phyloP scores from a whole-genome alignment of 2,329 filamentous ascomycete species.

The Ophiocordyceps camponoti-floridani region DNA sequence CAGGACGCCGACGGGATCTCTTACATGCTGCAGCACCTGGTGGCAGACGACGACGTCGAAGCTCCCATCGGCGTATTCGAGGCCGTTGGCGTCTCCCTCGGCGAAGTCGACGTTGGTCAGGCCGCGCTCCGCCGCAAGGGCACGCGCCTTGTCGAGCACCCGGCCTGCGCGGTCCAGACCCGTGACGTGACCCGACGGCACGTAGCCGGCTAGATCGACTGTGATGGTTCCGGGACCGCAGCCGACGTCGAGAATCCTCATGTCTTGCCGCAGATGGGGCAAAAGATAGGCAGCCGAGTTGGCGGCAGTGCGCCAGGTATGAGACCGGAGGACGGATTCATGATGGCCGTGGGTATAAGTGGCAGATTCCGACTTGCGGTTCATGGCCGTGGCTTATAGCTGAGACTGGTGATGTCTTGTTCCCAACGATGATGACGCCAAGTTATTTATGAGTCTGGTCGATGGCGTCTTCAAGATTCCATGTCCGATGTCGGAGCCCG shows the following conservation, averaged over 20 bases:
- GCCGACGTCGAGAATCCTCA: slow-evolving; percentile 26
- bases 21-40: slow-evolving; percentile 21
- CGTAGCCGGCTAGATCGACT: slow-evolving; percentile 17
- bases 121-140: slow-evolving; percentile 9
- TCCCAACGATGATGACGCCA: too few relatives aligned
- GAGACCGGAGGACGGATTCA: slow-evolving; percentile 16
- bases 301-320: slow-evolving; percentile 21
- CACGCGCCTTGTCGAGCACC: slow-evolving; percentile 14
- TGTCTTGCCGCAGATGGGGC: slow-evolving; percentile 17
- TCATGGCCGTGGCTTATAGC: background rate
- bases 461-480: background rate
- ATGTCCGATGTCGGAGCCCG: background rate
- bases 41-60: slow-evolving; percentile 22
- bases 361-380: slow-evolving; percentile 3
- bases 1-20: slow-evolving; percentile 13
- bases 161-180: slow-evolving; percentile 19
- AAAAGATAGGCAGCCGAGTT: slow-evolving; percentile 23
- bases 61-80: slow-evolving; percentile 16
- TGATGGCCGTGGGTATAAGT: slow-evolving; percentile 22
- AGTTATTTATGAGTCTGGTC: background rate
- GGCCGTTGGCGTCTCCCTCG: slow-evolving; percentile 1
- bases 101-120: slow-evolving; percentile 5
- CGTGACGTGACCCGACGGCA: slow-evolving; percentile 15
- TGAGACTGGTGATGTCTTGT: too few relatives aligned
- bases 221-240: slow-evolving; percentile 31